Percentiles rank a stretch among this genome's conserved stretches.
phyloP scores from a whole-genome alignment of 2,329 filamentous ascomycete genomes.

The Arthrobotrys iridis region DNA sequence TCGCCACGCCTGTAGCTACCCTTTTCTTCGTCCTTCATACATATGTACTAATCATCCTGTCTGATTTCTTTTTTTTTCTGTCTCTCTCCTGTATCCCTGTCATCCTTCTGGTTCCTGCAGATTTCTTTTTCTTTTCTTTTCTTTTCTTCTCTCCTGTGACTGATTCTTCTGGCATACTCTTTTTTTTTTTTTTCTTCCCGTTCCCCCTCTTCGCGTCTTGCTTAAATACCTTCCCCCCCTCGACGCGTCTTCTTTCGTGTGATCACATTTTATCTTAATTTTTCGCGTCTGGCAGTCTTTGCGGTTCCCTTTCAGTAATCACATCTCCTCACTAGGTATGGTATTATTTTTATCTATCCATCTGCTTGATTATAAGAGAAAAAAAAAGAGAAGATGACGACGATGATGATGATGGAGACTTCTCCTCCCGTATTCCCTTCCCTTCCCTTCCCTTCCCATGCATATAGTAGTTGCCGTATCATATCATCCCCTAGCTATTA shows the following conservation, averaged over 20 bases:
- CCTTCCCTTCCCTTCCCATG: not conserved
- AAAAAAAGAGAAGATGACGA: too few species aligned
- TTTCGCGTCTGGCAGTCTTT: conserved; percentile 23
- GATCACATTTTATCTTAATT: conserved; percentile 23
- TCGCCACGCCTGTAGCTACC: conserved; percentile 35
- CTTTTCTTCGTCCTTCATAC: not conserved
- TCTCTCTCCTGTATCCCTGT: not conserved
- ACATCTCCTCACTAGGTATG: conserved; percentile 10
- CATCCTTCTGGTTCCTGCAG: not conserved
- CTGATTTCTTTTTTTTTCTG: conserved; percentile 9
- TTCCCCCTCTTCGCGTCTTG: conserved; percentile 21
- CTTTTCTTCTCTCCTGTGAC: not conserved
- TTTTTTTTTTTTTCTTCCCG: not conserved
- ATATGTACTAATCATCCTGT: not conserved
- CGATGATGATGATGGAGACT: too few species aligned
- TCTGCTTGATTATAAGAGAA: not conserved
- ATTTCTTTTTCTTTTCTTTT: not conserved
- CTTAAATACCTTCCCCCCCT: conserved; percentile 32
- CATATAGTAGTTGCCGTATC: not conserved
- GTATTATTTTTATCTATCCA: not conserved
- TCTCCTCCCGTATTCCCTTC: not conserved
- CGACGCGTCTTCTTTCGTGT: conserved; percentile 50
- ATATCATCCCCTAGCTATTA: not conserved
- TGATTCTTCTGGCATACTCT: not conserved
- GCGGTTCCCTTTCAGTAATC: not conserved